Percentiles rank a stretch among this genome's conserved stretches.
Evolutionary conservation across 2,329 filamentous ascomycete genomes (phyloP).

Genomic region (Neonectria punicea): DNA sequence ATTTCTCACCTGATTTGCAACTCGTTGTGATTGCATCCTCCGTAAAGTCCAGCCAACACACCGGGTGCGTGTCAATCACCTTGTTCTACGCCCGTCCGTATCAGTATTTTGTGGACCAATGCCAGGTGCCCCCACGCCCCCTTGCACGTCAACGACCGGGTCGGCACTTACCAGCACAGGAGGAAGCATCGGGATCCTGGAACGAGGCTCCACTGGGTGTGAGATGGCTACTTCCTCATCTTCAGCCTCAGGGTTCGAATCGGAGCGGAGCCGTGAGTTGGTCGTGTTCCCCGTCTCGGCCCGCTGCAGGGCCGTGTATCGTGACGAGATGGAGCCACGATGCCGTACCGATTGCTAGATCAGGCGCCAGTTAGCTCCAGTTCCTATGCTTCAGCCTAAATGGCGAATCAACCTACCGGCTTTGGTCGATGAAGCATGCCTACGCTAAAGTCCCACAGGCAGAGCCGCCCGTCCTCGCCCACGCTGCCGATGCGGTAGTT

Average conservation of each 20-base stretch:
- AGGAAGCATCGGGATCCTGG: constrained; percentile 85
- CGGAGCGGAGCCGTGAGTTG: constrained; percentile 71
- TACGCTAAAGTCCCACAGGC: constrained; percentile 97
- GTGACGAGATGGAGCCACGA: constrained; percentile 64
- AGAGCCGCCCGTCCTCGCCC: constrained; percentile 88
- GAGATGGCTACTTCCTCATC: constrained; percentile 71
- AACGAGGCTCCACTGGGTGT: constrained; percentile 86
- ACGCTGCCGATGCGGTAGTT: constrained; percentile 97
- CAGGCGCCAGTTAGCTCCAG: constrained; percentile 26
- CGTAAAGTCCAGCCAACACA: constrained; percentile 93
- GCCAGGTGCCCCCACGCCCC: constrained; percentile 9
- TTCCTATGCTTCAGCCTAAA: constrained; percentile 6
- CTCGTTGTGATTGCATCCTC: constrained; percentile 93
- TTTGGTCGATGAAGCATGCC: constrained; percentile 95
- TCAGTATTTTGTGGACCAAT: constrained; percentile 29
- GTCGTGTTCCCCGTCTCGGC: constrained; percentile 71
- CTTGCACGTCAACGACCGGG: background rate
- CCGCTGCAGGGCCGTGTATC: constrained; percentile 60
- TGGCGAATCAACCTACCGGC: constrained; percentile 66
- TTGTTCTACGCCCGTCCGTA: constrained; percentile 69
- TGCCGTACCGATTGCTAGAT: constrained; percentile 49
- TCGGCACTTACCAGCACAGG: constrained; percentile 79
- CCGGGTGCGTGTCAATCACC: constrained; percentile 83
- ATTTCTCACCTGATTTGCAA: constrained; percentile 83
- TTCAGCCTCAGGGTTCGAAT: constrained; percentile 70